A percentile compares a stretch with the other conserved stretches of the same genome.
phyloP scores from a whole-genome alignment of 2,329 filamentous ascomycete genomes.

The Fusarium cyanostomum region DNA sequence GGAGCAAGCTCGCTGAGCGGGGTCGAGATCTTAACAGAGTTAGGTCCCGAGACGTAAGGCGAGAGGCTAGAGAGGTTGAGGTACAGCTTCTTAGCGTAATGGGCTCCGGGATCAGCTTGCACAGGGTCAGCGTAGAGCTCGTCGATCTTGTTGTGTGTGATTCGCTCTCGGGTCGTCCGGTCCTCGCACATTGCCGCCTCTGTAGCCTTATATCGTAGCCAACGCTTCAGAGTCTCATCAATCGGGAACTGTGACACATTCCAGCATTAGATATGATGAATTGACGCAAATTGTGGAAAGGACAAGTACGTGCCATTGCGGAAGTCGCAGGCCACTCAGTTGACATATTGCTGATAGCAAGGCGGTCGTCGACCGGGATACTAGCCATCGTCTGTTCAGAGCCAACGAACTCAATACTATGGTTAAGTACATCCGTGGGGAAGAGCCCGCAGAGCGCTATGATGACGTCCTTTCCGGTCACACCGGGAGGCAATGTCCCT shows the following conservation, averaged over 20 bases:
- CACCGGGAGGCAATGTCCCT: constrained; percentile 76
- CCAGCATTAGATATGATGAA: not conserved
- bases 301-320: no score
- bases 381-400: constrained; percentile 72
- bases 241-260: not conserved
- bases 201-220: constrained; percentile 80
- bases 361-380: constrained; percentile 73
- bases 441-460: constrained; percentile 72
- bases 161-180: constrained; percentile 59
- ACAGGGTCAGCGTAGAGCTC: constrained; percentile 72
- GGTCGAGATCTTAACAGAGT: constrained; percentile 87
- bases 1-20: constrained; percentile 76
- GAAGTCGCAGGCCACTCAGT: constrained; percentile 78
- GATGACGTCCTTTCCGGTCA: constrained; percentile 60
- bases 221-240: constrained; percentile 47
- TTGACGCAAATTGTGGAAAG: no score
- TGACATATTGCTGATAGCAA: constrained; percentile 81
- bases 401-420: constrained; percentile 85
- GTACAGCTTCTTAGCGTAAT: constrained; percentile 82
- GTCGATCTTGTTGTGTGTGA: constrained; percentile 74
- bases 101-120: constrained; percentile 75
- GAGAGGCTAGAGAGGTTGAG: constrained; percentile 83
- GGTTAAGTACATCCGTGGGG: constrained; percentile 84
- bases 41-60: constrained; percentile 85
- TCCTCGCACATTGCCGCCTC: constrained; percentile 68